Base-by-base conservation (phyloP, 306 rosid genomes). In the Lithocarpus polystachyus region DNA sequence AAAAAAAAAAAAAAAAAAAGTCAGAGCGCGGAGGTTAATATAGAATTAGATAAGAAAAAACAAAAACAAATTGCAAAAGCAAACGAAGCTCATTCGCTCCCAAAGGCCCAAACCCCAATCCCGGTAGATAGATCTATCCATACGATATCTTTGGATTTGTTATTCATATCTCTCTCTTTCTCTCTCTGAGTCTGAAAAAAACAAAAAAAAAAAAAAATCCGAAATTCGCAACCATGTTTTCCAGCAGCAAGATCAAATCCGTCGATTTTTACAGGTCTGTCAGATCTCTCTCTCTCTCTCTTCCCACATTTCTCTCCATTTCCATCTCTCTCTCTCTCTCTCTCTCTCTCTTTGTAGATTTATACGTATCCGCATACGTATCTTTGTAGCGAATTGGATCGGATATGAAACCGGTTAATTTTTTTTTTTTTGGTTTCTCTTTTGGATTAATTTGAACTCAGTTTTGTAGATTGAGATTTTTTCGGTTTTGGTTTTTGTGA, bases 201-300 rank as follows among this genome's bases (percentile, higher is more conserved):
- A n/a, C n/a, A 28, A 2, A 8, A 7, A 1, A 37, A 1, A 37
- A 6, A 2, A 7, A 35, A 18, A 19, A 19, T 68, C 52, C 28
- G 8, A 35, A 68, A n/a, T 68, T 60, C 40, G 67, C 86, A 75
- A 64, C 84, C 92, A 95, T 95, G 99, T 18, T 92, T 89, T 89
- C 98, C 43, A 13, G 93, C 35, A 82, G 87, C 84, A 95, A 95
- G 88, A 71, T 95, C 92, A 95, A 92, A 81, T 89, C 99, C 68
- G 97, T 95, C 48, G 99, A 95, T 86, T 95, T 95, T 77, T 95
- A 95, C 92, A 89, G 99, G 99, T 95, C 45, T 8, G 45, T 40
- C 57, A 22, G 82, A 83, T 87, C 87, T 79, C 82, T 71, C 75
- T 79, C 53, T 77, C 28, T 37, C 2, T 37, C 45, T 40, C 45